Base-by-base conservation (phyloP, 2,329 filamentous ascomycete genomes). In the Clonostachys chloroleuca region DNA sequence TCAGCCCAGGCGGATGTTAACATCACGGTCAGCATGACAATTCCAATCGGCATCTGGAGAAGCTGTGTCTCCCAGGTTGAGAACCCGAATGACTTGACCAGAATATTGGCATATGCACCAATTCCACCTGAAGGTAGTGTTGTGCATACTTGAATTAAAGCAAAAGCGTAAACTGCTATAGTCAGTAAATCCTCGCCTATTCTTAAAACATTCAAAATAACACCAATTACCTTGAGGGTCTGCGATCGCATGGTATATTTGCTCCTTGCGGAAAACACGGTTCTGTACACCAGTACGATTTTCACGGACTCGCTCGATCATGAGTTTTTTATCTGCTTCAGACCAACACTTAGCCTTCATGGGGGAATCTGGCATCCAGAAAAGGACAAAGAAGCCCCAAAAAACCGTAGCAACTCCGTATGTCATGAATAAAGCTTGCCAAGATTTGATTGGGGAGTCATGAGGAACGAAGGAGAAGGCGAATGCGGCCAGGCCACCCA, bases 101-200 rank as follows among this genome's bases (percentile, higher is more conserved):
- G 51, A 55, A 91, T 85, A 52, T 85, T 85, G 46, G 84, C 81
- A 59, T 89, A 91, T 1, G 81, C 82, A 7, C 87, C 86, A 0
- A 91, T 75, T 0, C 87, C 86, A 17, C 79, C 83, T 0, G 86
- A 90, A 1, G 86, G 87, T 2, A 91, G 69, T 0, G 86, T 90
- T 0, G 87, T 89, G 64, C 81, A 86, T 18, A 91, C 69, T 46
- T 83, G 78, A 42, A 90, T 83, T 7, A 80, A 65, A 41, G 76
- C 77, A 58, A 87, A 84, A 39, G 79, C 80, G 70, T 77, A 87
- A 36, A 73, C 36, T 39, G 12, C 12, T 3, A n/a, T n/a, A 39
- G 36, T 39, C 12, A 39, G 36, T 39, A n/a, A 18, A 39, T 39
- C 3, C 8, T 10, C 24, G 10, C 24, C 24, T 4, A 12, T 18